Evolutionary conservation across 164 flowering plant genomes (phyloP), one percentile per base, ranked within the genome.

Genomic region (Liquidambar formosana): DNA sequence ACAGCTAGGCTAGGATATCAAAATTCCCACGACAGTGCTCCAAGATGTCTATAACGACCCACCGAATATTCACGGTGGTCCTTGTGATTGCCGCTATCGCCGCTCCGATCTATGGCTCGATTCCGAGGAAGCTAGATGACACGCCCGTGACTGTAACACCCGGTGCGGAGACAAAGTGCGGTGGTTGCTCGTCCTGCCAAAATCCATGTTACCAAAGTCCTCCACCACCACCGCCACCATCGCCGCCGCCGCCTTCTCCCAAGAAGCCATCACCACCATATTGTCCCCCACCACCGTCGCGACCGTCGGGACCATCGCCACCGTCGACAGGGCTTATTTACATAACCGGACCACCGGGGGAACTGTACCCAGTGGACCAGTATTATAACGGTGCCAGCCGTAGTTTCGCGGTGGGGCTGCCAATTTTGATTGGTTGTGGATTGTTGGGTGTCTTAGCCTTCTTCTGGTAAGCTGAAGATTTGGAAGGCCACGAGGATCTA

Each of bases 291-390:
- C 86, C 86, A 1, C 86, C 86, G 41, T 26, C n/a, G n/a, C n/a
- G n/a, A n/a, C n/a, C n/a, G n/a, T n/a, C n/a, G n/a, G n/a, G n/a
- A n/a, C n/a, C n/a, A n/a, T n/a, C n/a, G n/a, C n/a, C n/a, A n/a
- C n/a, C n/a, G n/a, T n/a, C n/a, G n/a, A n/a, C n/a, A n/a, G n/a
- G n/a, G n/a, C n/a, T n/a, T 57, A 68, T 83, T 15, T 83, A 76
- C 80, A 69, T 85, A n/a, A 78, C 85, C 1, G 87, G 84, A 13
- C 87, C 87, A 3, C 89, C 89, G 21, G 85, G 85, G 54, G 63
- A 72, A 49, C 49, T 85, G 51, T 85, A 85, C 28, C 85, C 89
- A 0, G 65, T 81, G 23, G 85, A 76, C 49, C 27, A 63, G 5
- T 13, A 62, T 46, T 80, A 48, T 46, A 38, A 61, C 18, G 84